phyloP scores from a whole-genome alignment of 805 yeast species.

The Metschnikowia picachoensis region DNA sequence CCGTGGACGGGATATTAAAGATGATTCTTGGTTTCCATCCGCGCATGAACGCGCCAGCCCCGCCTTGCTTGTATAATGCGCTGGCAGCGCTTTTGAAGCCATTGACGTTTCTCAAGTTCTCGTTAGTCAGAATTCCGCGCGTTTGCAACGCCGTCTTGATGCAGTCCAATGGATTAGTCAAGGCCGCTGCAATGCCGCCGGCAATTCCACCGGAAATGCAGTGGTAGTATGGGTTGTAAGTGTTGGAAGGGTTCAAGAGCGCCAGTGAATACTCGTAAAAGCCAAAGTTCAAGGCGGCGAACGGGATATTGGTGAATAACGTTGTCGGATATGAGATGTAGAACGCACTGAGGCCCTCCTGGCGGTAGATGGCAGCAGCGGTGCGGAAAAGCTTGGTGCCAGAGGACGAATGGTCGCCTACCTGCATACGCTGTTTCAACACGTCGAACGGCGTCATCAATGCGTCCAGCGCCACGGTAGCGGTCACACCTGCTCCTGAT shows the following conservation, averaged over 20 bases:
- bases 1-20: conserved; percentile 92
- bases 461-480: conserved; percentile 91
- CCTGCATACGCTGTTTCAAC: conserved; percentile 91
- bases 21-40: conserved; percentile 90
- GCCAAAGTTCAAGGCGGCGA: conserved; percentile 91
- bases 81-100: conserved; percentile 70
- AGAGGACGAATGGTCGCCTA: conserved; percentile 20
- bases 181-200: conserved; percentile 93
- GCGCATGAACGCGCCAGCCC: conserved; percentile 65
- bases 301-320: conserved; percentile 84
- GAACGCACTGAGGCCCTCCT: conserved; percentile 76
- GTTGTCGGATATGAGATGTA: conserved; percentile 94
- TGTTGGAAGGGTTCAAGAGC: conserved; percentile 69
- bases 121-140: conserved; percentile 52
- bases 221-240: conserved; percentile 85
- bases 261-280: conserved; percentile 84
- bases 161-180: conserved; percentile 92
- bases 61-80: conserved; percentile 59
- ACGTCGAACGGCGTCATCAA: conserved; percentile 97
- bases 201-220: conserved; percentile 91
- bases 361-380: conserved; percentile 47
- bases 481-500: conserved; percentile 83
- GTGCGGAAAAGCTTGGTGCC: conserved; percentile 31
- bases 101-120: conserved; percentile 48
- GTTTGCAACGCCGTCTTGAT: conserved; percentile 90